Evolutionary conservation across 2,329 filamentous ascomycete genomes (phyloP), one percentile per base, ranked within the genome.

Genomic region (Monosporascus sp.): DNA sequence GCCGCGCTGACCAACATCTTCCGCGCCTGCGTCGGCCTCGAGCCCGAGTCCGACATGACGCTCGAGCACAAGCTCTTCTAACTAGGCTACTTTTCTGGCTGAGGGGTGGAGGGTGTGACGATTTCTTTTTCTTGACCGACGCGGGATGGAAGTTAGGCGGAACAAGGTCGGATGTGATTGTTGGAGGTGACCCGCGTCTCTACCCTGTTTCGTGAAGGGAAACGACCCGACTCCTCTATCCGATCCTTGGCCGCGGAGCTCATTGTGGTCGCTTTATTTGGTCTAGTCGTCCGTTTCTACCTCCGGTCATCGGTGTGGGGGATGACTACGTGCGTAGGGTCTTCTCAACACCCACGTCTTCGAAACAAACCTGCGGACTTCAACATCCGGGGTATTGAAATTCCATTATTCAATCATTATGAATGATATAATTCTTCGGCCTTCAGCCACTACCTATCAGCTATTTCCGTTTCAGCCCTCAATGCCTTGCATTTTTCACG

Each of bases 11-110:
- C 89, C 73, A 99, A 99, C 80, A 97, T 99, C 76, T 96, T 99
- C 86, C 91, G 93, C 68, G 94, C 94, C 60, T 97, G 93, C 68
- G 87, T 99, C 65, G 94, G 94, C 60, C 83, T 99, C 56, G 90
- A 97, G 81, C 94, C 94, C 17, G 94, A 99, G 82, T 94, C 87
- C 54, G 94, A 99, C 72, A 99, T 99, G 94, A 97, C 92, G 41
- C 83, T 97, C 51, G 94, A 99, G 82, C 93, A 97, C 80, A 99
- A 97, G 85, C 83, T 97, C 60, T 92, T 97, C 71, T 89, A 82
- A 72, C 31, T 35, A 24, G 8, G 41, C 22, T 8, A 54, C 43
- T 40, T 14, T 7, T 11, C 22, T 22, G 17, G 20, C 24, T n/a
- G 24, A 20, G 28, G 20, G 3, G 15, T 5, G 20, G 43, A 9